Base-by-base conservation (phyloP, 768 basidiomycete species). In the Asterophora lycoperdoides region DNA sequence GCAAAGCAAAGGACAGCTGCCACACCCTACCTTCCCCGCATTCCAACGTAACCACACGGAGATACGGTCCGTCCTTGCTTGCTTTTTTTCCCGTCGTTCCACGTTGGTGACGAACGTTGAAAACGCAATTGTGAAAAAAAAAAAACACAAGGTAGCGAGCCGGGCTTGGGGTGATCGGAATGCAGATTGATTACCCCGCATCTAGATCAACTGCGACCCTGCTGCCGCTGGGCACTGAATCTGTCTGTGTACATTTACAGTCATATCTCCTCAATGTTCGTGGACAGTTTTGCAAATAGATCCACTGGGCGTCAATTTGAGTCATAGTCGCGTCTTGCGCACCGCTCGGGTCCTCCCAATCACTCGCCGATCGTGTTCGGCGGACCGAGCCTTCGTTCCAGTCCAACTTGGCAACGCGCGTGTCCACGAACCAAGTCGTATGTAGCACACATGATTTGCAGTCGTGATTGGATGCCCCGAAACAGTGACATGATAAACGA, bases 161-260 rank as follows among this genome's bases (percentile, higher is more conserved):
- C 43, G 39, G 39, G 9, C 10, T 38, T 40, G 37, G 39, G 29
- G 23, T 38, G 34, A 48, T 41, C 40, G 36, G 30, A 46, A 38
- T 45, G 48, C 23, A 23, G 23, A 23, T 23, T 54, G 48, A 46
- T 54, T 54, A 49, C 53, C 53, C 53, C 53, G 53, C 53, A 50
- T 41, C 45, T 37, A 3, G 3, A 23, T 23, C 23, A 3, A 23
- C 6, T 23, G 3, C 6, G 23, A 23, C 23, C 23, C 23, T 23
- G 23, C n/a, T n/a, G n/a, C n/a, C n/a, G n/a, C n/a, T n/a, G n/a
- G n/a, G n/a, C n/a, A n/a, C n/a, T n/a, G n/a, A n/a, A n/a, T n/a
- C n/a, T n/a, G n/a, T n/a, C n/a, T n/a, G n/a, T n/a, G n/a, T n/a
- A n/a, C n/a, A n/a, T n/a, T n/a, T n/a, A n/a, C n/a, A n/a, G n/a